These are phyloP conservation scores for Hirsutella minnesotensis DNA, from an alignment of 2,329 filamentous ascomycete species.

Conservation along the genomic window DNA sequence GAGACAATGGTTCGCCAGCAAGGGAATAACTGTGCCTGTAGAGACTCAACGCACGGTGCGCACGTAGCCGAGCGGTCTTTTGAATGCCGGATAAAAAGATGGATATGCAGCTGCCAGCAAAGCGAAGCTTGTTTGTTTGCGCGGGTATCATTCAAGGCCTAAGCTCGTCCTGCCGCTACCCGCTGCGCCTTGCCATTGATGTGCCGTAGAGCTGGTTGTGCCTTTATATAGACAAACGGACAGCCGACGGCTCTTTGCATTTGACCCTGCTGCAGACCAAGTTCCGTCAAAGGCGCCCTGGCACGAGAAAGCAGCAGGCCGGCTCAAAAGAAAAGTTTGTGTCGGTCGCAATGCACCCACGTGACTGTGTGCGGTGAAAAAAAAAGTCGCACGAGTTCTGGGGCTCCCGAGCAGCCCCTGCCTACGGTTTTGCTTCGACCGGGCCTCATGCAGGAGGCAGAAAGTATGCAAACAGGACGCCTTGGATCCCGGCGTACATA, in stretches of 20 bases:
- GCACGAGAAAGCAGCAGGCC: too few relatives aligned
- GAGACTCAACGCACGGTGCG: too few relatives aligned
- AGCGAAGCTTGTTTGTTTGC: not conserved
- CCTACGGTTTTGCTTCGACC: not conserved
- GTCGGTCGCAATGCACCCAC: too few relatives aligned
- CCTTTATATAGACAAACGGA: not conserved
- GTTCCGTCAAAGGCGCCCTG: too few relatives aligned
- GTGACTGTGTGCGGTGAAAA: too few relatives aligned
- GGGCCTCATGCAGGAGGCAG: conserved; percentile 66
- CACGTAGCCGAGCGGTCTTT: too few relatives aligned
- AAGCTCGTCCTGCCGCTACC: not conserved
- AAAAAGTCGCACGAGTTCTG: too few relatives aligned
- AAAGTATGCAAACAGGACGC: conserved; percentile 75
- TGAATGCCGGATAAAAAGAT: not conserved
- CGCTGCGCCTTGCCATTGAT: not conserved
- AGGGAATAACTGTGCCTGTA: too few relatives aligned
- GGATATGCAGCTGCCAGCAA: not conserved
- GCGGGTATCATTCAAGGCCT: too few relatives aligned
- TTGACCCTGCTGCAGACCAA: too few relatives aligned
- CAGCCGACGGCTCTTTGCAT: not conserved
- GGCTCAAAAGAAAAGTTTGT: too few relatives aligned
- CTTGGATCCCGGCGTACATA: conserved; percentile 76
- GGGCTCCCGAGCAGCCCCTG: not conserved
- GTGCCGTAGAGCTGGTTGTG: not conserved
- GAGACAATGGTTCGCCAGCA: too few relatives aligned